These are phyloP conservation scores for Diaporthe aspalathi DNA, from an alignment of 2,329 filamentous ascomycete genomes.

Conservation along the genomic window DNA sequence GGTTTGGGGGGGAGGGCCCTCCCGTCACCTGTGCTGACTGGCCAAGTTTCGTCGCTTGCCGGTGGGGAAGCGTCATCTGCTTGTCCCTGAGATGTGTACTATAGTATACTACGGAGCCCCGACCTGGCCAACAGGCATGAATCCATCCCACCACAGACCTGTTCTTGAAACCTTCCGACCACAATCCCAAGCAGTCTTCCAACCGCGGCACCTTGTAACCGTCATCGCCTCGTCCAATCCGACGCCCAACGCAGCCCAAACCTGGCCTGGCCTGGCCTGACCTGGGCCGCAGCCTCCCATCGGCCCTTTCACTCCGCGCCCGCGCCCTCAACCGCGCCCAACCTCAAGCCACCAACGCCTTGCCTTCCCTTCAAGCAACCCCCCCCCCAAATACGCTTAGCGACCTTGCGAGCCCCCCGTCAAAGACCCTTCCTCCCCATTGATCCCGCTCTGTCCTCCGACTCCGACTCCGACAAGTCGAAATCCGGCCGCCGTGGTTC, in stretches of 20 bases:
- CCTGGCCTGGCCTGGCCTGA: slow-evolving; percentile 13
- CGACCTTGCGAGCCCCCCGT: neutral
- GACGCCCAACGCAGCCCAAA: neutral
- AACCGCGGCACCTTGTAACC: slow-evolving; percentile 4
- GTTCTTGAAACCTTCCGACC: slow-evolving; percentile 19
- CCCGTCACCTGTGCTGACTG: slow-evolving; percentile 21
- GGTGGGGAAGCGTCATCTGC: slow-evolving; percentile 26
- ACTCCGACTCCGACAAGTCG: neutral
- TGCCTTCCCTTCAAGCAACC: slow-evolving; percentile 7
- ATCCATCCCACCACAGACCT: slow-evolving; percentile 30
- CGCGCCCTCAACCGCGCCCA: neutral
- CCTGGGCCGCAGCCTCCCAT: slow-evolving; percentile 21
- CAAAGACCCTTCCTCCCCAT: slow-evolving; percentile 1
- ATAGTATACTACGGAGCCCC: neutral
- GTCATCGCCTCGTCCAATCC: slow-evolving; percentile 10
- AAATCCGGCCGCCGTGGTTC: neutral
- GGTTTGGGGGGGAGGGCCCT: neutral
- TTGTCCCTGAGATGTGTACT: slow-evolving; percentile 25
- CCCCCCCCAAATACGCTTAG: neutral
- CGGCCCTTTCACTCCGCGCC: slow-evolving; percentile 13
- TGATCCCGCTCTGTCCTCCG: slow-evolving; percentile 9
- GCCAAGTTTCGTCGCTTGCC: slow-evolving; percentile 12
- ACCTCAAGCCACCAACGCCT: neutral
- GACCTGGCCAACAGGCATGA: slow-evolving; percentile 10
- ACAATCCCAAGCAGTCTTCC: slow-evolving; percentile 8